Evolutionary conservation across 495 filamentous ascomycete genomes (phyloP).

Genomic region (Daldinia childiae): DNA sequence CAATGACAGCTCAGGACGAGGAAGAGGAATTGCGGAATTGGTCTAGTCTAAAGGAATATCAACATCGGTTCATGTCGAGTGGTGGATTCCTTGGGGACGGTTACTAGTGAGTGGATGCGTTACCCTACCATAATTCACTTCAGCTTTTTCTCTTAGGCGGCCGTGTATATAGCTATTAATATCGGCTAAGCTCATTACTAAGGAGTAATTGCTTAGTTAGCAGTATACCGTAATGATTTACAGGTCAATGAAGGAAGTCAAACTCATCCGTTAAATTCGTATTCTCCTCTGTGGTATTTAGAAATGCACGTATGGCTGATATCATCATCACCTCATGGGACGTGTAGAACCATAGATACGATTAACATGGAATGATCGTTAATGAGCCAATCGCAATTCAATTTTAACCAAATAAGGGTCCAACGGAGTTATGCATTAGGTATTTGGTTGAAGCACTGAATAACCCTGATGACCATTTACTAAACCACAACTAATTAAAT

Average conservation of each 20-base stretch:
- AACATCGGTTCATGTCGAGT: constrained; percentile 72
- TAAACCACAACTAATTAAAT: neutral
- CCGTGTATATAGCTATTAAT: neutral
- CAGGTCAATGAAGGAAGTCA: neutral
- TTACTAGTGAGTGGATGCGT: constrained; percentile 9
- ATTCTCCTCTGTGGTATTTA: neutral
- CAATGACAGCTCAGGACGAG: constrained; percentile 65
- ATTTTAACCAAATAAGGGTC: constrained; percentile 1
- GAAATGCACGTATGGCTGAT: neutral
- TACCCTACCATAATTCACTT: neutral
- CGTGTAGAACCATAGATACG: neutral
- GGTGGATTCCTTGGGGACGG: constrained; percentile 60
- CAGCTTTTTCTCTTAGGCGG: neutral
- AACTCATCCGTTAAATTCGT: neutral
- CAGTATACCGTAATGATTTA: neutral
- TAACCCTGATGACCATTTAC: neutral
- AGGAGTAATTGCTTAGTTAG: neutral
- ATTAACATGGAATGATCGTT: neutral
- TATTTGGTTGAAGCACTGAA: no score
- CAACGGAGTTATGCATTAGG: no score
- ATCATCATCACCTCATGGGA: neutral
- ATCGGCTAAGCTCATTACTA: no score
- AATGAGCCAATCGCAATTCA: neutral
- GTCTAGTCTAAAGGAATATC: constrained; percentile 78
- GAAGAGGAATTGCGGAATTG: constrained; percentile 77